Base-by-base conservation (phyloP, 306 rosid genomes). In the Boehmeria nivea region DNA sequence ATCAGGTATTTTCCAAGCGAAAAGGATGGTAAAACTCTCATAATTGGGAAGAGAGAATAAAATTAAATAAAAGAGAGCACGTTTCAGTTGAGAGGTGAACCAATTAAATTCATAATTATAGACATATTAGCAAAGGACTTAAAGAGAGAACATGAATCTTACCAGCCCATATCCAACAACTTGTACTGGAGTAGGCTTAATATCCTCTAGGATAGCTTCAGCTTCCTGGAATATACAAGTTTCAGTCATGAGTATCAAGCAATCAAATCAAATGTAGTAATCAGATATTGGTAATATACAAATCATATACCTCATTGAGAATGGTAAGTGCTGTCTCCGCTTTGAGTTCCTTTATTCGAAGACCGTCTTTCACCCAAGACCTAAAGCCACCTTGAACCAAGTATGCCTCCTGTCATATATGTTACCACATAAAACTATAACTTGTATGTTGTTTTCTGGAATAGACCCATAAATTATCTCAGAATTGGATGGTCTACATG, bases 371-470 rank as follows among this genome's bases (percentile, higher is more conserved):
- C 56, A 55, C 68, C 99, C 99, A 91, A 67, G 95, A 84, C 72
- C 67, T 76, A 72, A 74, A 91, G 70, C 99, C 99, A 40, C 96
- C 99, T 68, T 84, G 78, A 60, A 91, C 84, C 87, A 87, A 65
- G 80, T 80, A 91, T 59, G 99, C 55, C 66, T 77, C 79, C 99
- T 91, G 89, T 54, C 66, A 65, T 24, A 51, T 48, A n/a, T 61
- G 43, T 1, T 12, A 43, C 57, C 67, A 4, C 34, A 51, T 16
- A 48, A 26, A 19, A 44, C 61, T 43, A 60, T 47, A 10, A 15
- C 48, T 51, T 23, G 52, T 23, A 22, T 54, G 25, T 12, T 4
- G n/a, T 38, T 3, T 42, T 54, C 38, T 28, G 36, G 27, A 43
- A 21, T 24, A 15, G 21, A 44, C 42, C 46, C 25, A 53, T 23